phyloP scores from a whole-genome alignment of 1,284 basidiomycete genomes.

The Sporisorium graminicola region DNA sequence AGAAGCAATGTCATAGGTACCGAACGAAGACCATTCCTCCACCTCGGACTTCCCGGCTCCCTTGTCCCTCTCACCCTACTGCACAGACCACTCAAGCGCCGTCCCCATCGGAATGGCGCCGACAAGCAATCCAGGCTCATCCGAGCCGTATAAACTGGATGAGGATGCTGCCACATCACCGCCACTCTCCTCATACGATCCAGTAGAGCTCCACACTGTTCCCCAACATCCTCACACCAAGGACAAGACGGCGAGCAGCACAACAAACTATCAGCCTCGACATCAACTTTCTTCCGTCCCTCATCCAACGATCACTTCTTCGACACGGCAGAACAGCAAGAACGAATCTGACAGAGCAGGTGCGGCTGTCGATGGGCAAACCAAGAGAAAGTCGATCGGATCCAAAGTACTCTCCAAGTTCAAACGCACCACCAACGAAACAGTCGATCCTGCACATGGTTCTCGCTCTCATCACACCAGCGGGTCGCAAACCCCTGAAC shows the following conservation, averaged over 20 bases:
- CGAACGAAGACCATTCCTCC: conserved; percentile 1
- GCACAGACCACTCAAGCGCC: background rate
- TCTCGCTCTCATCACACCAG: conserved; percentile 19
- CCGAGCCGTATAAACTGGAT: conserved; percentile 19
- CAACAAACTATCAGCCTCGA: background rate
- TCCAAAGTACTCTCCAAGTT: conserved; percentile 45
- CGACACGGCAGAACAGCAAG: conserved; percentile 1
- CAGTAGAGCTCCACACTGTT: conserved; percentile 11
- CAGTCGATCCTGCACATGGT: background rate
- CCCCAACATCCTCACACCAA: conserved; percentile 32
- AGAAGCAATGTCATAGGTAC: conserved; percentile 1
- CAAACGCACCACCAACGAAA: conserved; percentile 22
- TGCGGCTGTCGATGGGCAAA: background rate
- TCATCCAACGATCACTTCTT: conserved; percentile 9
- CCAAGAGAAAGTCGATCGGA: conserved; percentile 36
- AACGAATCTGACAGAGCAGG: background rate
- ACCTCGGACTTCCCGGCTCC: background rate
- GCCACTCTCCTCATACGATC: background rate
- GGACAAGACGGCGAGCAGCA: background rate
- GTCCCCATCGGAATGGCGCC: background rate
- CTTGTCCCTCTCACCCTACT: background rate
- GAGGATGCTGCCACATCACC: conserved; percentile 7
- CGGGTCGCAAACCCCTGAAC: conserved; percentile 17
- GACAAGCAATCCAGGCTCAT: conserved; percentile 25
- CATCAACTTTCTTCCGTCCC: conserved; percentile 14